phyloP scores from a whole-genome alignment of 1,284 basidiomycete species.

The Fomitopsis pinicola region DNA sequence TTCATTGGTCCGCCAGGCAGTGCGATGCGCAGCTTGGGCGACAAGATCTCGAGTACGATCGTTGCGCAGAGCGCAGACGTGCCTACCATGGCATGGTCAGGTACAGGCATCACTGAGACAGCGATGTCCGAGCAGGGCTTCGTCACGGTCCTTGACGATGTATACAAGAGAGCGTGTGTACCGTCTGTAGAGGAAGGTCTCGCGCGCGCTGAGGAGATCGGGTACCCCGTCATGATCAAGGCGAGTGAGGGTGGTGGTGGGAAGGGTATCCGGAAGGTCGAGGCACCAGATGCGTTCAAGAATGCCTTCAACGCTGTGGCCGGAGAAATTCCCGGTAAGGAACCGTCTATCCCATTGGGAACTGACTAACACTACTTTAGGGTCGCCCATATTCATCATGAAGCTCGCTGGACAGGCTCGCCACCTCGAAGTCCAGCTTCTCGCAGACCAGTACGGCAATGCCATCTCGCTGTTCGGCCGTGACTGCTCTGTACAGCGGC shows the following conservation, averaged over 20 bases:
- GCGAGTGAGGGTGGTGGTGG: constrained; percentile 99
- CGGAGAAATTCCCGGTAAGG: constrained; percentile 90
- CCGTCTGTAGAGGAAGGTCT: constrained; percentile 89
- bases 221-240: constrained; percentile 99
- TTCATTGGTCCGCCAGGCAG: constrained; percentile 99
- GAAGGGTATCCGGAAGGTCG: constrained; percentile 96
- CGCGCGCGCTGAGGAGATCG: constrained; percentile 81
- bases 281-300: constrained; percentile 83
- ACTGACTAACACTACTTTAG: constrained; percentile 36
- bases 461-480: constrained; percentile 99
- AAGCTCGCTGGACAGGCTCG: constrained; percentile 97
- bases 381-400: constrained; percentile 99
- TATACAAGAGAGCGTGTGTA: constrained; percentile 89
- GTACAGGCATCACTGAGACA: constrained; percentile 91
- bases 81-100: constrained; percentile 99
- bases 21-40: constrained; percentile 98
- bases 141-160: constrained; percentile 91
- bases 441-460: constrained; percentile 99
- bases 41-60: constrained; percentile 99
- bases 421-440: constrained; percentile 96
- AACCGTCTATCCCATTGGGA: neutral
- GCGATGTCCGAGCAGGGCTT: constrained; percentile 84
- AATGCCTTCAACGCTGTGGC: constrained; percentile 92
- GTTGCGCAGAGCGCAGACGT: constrained; percentile 97
- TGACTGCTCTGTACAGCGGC: constrained; percentile 98